Base-by-base conservation (phyloP, 2,329 filamentous ascomycete genomes). In the Aspergillus ustus region DNA sequence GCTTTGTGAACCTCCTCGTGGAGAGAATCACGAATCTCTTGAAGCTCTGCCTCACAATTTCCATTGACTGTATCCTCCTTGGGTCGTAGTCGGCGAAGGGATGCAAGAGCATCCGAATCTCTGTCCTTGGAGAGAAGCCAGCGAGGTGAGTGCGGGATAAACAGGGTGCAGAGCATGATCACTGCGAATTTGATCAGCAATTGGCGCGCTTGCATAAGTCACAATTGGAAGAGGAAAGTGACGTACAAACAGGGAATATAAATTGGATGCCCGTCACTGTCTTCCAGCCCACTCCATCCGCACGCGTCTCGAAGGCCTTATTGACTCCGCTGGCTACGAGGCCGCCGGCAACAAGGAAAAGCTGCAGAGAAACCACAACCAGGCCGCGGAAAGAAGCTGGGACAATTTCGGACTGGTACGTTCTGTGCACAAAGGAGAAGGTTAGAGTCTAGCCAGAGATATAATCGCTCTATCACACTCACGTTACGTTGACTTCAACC, bases 111-210 rank as follows among this genome's bases (percentile, higher is more conserved):
- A 2, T 46, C 52, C 25, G 31, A 8, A 5, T 31, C 40, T 3
- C 52, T 40, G 17, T 46, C 40, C 17, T 55, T 55, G 8, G 52
- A 55, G 22, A 55, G 37, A n/a, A 55, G 52, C 52, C 52, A 55
- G 40, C 40, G 52, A 2, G 52, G 52, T 11, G 52, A 55, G 22
- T 31, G 11, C 2, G 52, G 37, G 8, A 55, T 46, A 28, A 55
- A 55, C 20, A 46, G 1, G 8, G 51, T 53, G 9, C 19, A 53
- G 13, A 28, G n/a, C 0, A 44, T 8, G 13, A 53, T 53, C 51
- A 53, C 51, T 53, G 17, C 3, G 6, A 25, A 25, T 25, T 25
- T 25, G 4, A 13, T 19, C 7, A 3, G 3, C 20, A 7, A 34
- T 51, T 17, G 15, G 28, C n/a, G 2, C 19, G 49, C 7, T 15